phyloP scores from a whole-genome alignment of 2,329 filamentous ascomycete genomes.

The Fusarium sp. region DNA sequence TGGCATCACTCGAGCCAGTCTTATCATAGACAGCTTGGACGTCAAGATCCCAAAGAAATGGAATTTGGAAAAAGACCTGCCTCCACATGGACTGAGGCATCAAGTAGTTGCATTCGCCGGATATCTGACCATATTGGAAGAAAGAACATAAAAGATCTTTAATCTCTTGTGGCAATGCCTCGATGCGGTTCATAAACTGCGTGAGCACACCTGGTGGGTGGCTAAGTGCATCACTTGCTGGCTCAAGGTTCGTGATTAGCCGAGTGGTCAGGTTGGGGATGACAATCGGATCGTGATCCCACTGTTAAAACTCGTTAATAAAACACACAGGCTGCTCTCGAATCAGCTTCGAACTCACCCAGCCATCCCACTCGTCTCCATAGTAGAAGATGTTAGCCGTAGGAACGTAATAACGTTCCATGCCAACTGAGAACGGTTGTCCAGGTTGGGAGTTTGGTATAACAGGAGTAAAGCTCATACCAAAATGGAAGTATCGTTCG shows the following conservation, averaged over 20 bases:
- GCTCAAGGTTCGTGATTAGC: neutral
- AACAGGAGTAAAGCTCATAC: neutral
- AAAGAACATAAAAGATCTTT: neutral
- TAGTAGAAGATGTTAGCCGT: neutral
- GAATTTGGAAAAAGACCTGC: neutral
- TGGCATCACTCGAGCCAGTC: neutral
- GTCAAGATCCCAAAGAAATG: slow-evolving; percentile 19
- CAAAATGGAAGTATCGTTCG: neutral
- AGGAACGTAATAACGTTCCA: slow-evolving; percentile 1
- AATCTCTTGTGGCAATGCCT: neutral
- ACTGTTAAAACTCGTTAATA: neutral
- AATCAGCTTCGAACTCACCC: neutral
- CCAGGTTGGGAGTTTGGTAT: neutral
- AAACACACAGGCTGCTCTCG: fast-evolving
- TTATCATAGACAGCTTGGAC: neutral
- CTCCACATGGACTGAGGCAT: slow-evolving; percentile 6
- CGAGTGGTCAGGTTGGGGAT: neutral
- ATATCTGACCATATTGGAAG: neutral
- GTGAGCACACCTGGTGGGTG: neutral
- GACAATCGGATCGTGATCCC: neutral
- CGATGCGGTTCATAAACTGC: neutral
- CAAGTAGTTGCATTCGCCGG: neutral
- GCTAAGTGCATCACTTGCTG: fast-evolving
- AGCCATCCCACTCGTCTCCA: neutral
- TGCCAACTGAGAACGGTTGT: neutral